phyloP scores from a whole-genome alignment of 345 rosid species.

The Aquilaria sinensis region DNA sequence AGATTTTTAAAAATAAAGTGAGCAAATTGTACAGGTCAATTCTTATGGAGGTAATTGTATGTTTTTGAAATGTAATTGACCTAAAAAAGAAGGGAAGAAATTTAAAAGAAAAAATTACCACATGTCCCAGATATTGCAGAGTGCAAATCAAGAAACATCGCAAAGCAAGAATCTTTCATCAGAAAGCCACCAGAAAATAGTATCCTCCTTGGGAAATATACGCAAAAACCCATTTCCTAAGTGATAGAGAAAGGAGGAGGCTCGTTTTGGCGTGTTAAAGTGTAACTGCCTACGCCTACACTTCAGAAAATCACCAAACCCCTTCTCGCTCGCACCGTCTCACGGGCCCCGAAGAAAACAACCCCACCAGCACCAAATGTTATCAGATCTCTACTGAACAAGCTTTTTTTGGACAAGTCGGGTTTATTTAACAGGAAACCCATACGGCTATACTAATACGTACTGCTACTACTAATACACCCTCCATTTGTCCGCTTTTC shows the following conservation, averaged over 20 bases:
- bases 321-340: too few species aligned
- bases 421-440: constrained; percentile 7
- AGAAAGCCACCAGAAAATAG: constrained; percentile 14
- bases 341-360: too few species aligned
- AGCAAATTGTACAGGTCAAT: too few species aligned
- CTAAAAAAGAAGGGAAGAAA: too few species aligned
- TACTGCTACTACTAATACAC: background rate
- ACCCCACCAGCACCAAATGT: too few species aligned
- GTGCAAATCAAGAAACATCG: constrained; percentile 12
- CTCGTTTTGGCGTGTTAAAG: constrained; percentile 26
- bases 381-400: too few species aligned
- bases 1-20: too few species aligned
- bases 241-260: background rate
- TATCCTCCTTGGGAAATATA: constrained; percentile 20
- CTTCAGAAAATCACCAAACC: too few species aligned
- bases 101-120: too few species aligned
- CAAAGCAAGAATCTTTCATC: constrained; percentile 1
- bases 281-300: constrained; percentile 7
- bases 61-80: too few species aligned
- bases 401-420: background rate
- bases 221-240: constrained; percentile 12
- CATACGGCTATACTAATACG: too few species aligned
- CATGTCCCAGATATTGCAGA: background rate
- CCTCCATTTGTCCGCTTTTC: constrained; percentile 7
- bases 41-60: too few species aligned